phyloP scores from a whole-genome alignment of 148 eudicot species.

The Persicaria tinctoria region DNA sequence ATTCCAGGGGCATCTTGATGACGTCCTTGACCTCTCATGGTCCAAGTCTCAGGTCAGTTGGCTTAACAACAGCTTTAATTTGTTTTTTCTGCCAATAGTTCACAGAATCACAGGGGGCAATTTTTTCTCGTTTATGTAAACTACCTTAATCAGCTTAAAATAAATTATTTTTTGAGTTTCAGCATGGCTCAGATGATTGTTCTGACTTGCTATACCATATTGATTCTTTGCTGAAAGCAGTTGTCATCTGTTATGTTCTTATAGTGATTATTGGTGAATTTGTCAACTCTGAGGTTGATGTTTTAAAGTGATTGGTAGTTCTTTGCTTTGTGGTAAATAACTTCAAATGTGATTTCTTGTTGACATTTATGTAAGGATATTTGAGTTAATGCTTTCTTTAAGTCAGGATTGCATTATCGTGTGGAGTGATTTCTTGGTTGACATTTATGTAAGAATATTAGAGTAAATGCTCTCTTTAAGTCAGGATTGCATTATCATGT shows the following conservation, averaged over 20 bases:
- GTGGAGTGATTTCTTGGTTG: background rate
- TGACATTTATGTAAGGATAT: background rate
- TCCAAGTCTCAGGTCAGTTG: conserved; percentile 86
- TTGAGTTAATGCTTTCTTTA: background rate
- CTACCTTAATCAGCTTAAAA: no score
- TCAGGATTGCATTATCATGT: background rate
- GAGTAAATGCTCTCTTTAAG: conserved; percentile 4
- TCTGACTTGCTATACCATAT: background rate
- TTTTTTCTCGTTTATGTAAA: background rate
- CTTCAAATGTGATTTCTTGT: background rate
- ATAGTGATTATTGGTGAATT: background rate
- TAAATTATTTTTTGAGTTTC: no score
- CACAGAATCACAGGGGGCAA: background rate
- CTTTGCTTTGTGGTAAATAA: background rate
- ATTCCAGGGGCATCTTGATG: conserved; percentile 78
- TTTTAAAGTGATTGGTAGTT: background rate
- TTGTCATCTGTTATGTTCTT: background rate
- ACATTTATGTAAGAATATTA: background rate
- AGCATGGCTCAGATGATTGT: no score
- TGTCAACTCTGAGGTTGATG: background rate
- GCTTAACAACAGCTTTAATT: background rate
- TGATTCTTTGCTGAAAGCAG: background rate
- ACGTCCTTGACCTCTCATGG: conserved; percentile 96
- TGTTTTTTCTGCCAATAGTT: background rate
- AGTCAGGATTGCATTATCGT: background rate